phyloP scores from a whole-genome alignment of 768 basidiomycete species.

The Leccinum broughii region DNA sequence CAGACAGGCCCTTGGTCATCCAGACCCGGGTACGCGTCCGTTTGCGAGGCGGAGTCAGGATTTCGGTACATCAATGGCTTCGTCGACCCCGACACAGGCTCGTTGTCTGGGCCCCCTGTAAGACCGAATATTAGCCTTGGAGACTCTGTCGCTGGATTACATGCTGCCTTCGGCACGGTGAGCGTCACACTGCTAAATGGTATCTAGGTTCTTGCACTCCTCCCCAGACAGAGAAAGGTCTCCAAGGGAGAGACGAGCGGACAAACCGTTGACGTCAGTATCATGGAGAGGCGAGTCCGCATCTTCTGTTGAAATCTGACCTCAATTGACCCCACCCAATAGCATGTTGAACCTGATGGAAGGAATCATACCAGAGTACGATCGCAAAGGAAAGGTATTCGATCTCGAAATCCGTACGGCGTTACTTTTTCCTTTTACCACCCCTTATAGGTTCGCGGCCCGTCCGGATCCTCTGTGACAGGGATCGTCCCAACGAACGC shows the following conservation, averaged over 20 bases:
- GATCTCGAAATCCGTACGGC: not conserved
- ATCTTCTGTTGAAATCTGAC: not conserved
- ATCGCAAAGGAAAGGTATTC: constrained; percentile 65
- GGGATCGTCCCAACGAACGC: constrained; percentile 78
- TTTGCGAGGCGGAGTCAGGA: constrained; percentile 75
- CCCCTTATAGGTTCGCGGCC: constrained; percentile 55
- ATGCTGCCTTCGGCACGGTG: constrained; percentile 74
- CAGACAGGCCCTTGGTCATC: constrained; percentile 75
- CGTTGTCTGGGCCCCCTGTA: constrained; percentile 60
- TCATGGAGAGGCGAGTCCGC: constrained; percentile 57
- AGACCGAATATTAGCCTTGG: constrained; percentile 73
- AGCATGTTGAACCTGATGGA: constrained; percentile 81
- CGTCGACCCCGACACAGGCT: constrained; percentile 52
- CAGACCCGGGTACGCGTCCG: constrained; percentile 70
- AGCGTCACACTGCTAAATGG: constrained; percentile 13
- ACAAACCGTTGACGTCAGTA: constrained; percentile 72
- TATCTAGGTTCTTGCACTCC: constrained; percentile 57
- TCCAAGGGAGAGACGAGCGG: constrained; percentile 36
- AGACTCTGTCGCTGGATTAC: constrained; percentile 69
- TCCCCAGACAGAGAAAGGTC: constrained; percentile 43
- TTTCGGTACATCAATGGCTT: constrained; percentile 74
- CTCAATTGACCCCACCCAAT: not conserved
- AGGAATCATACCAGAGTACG: constrained; percentile 73
- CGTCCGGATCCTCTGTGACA: constrained; percentile 73
- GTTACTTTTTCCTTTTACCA: not conserved